A percentile compares a stretch with the other conserved stretches of the same genome.
Evolutionary conservation across 2,329 filamentous ascomycete species (phyloP).

Genomic region (Monosporascus sp.): DNA sequence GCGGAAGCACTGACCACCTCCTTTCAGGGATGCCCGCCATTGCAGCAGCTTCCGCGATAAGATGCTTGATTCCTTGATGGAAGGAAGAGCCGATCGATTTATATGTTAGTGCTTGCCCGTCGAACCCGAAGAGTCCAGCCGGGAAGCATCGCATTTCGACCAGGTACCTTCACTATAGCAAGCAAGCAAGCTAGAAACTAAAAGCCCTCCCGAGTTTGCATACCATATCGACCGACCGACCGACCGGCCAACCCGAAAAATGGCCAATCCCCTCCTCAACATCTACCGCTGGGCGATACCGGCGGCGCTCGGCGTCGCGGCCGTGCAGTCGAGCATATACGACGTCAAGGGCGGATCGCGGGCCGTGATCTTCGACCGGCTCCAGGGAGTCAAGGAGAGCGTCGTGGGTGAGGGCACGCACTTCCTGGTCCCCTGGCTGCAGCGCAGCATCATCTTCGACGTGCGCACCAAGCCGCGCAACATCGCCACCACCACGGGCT

Average conservation of each 20-base stretch:
- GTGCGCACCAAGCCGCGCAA: constrained; percentile 96
- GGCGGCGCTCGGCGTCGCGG: constrained; percentile 58
- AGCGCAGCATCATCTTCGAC: constrained; percentile 91
- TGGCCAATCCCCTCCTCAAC: constrained; percentile 54
- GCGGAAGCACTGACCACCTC: not conserved
- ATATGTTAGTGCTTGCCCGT: not conserved
- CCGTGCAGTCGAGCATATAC: constrained; percentile 80
- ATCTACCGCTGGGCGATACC: constrained; percentile 70
- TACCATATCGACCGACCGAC: no score
- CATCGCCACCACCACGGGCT: constrained; percentile 94
- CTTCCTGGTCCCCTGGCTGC: constrained; percentile 92
- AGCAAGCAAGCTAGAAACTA: no score
- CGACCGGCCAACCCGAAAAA: constrained; percentile 15
- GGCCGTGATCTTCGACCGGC: constrained; percentile 95
- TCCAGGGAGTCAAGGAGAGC: constrained; percentile 85
- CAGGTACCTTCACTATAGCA: no score
- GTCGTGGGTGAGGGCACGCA: constrained; percentile 96
- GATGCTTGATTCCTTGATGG: not conserved
- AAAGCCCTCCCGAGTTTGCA: no score
- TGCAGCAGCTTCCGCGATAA: not conserved
- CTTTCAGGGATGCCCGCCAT: constrained; percentile 1
- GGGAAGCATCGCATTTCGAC: no score
- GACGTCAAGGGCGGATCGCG: constrained; percentile 92
- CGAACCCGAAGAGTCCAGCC: no score
- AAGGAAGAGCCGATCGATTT: not conserved